Base-by-base conservation (phyloP, 2,329 filamentous ascomycete genomes). In the Intubia oerlemansii region DNA sequence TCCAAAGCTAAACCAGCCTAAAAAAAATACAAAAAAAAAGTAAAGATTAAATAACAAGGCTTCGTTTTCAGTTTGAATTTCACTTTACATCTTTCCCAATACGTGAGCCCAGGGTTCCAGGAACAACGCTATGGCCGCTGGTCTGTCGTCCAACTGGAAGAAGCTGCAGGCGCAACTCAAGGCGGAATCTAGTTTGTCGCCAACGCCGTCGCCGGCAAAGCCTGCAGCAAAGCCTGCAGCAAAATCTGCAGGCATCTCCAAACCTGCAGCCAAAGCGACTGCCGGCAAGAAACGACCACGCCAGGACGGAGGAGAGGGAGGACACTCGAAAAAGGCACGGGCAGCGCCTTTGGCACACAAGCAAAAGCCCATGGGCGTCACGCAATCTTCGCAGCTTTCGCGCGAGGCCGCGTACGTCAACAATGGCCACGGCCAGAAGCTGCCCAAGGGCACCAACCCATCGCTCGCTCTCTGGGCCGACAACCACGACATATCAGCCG, bases 121-220 rank as follows among this genome's bases (percentile, higher is more conserved):
- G n/a, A n/a, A 19, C 18, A 10, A 19, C n/a, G 17, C 16, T 23
- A 59, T 59, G 56, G 48, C 54, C 21, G 47, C 48, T 21, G 54
- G 53, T 40, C 49, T 73, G 19, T 74, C 68, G 10, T 68, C 64
- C 30, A 84, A 84, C 46, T 84, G 77, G 77, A 81, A 80, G 51
- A 74, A 65, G 51, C 59, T 84, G 31, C 75, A 81, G 51, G 62
- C 64, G 38, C 62, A 61, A 41, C 51, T 68, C 40, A 57, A 63
- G 42, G 45, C 55, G 23, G 55, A 60, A 34, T 47, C 53, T 33
- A 47, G 53, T 17, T 26, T 17, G 24, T 14, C 10, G 34, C 48
- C n/a, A 41, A 17, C 22, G 10, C n/a, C n/a, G n/a, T n/a, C n/a
- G n/a, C 11, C 17, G 8, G 17, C 17, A 14, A 18, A 13, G 8